A percentile compares a stretch with the other conserved stretches of the same genome.
Evolutionary conservation across 257 asterid species (phyloP).

Genomic region (Haberlea rhodopensis): DNA sequence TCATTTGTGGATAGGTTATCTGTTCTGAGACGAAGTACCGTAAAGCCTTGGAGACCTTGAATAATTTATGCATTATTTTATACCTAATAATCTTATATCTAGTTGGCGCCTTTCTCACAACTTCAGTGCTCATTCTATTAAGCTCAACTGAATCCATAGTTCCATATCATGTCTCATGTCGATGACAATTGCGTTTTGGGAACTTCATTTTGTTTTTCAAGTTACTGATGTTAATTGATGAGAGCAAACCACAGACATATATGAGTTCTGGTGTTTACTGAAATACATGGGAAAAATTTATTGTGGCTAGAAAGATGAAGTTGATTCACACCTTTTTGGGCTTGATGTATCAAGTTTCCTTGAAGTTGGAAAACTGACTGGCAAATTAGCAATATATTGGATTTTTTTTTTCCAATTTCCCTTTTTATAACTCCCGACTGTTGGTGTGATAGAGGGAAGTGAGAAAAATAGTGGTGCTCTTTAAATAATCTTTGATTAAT

Average conservation of each 20-base stretch:
- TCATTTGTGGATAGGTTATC: neutral
- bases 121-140: neutral
- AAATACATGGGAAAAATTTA: slow-evolving; percentile 1
- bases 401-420: too few species aligned
- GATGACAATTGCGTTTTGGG: neutral
- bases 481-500: too few species aligned
- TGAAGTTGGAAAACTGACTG: slow-evolving; percentile 2
- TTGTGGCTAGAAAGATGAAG: slow-evolving; percentile 5
- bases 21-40: too few species aligned
- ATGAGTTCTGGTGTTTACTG: neutral
- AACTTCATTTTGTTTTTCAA: neutral
- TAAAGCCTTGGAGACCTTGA: too few species aligned
- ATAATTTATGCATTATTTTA: too few species aligned
- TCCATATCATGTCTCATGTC: neutral
- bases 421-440: too few species aligned
- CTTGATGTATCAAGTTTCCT: slow-evolving; percentile 4
- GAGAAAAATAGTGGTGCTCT: too few species aligned
- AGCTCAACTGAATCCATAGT: neutral
- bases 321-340: slow-evolving; percentile 9
- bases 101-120: too few species aligned
- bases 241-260: neutral
- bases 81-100: too few species aligned
- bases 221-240: neutral
- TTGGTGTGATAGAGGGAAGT: neutral
- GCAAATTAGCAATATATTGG: neutral